A percentile compares a stretch with the other conserved stretches of the same genome.
phyloP scores from a whole-genome alignment of 805 yeast genomes.

The Henningerozyma blattae region DNA sequence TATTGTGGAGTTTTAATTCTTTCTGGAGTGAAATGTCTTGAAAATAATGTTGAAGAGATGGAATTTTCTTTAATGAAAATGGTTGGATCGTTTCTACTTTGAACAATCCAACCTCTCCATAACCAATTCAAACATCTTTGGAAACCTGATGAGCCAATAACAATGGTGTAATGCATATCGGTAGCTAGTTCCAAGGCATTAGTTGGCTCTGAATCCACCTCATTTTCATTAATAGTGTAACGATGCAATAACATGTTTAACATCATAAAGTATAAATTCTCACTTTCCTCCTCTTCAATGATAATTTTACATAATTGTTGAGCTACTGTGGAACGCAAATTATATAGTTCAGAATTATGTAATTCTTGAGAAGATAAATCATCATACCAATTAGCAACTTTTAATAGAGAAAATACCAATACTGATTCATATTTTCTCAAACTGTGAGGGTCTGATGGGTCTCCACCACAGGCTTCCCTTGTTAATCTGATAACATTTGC shows the following conservation, averaged over 20 bases:
- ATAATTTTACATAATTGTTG: conserved; percentile 59
- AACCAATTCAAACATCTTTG: conserved; percentile 82
- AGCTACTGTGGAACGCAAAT: conserved; percentile 54
- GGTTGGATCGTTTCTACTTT: conserved; percentile 55
- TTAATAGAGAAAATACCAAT: conserved; percentile 56
- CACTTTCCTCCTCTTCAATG: conserved; percentile 46
- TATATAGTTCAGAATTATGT: conserved; percentile 53
- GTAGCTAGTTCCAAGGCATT: conserved; percentile 78
- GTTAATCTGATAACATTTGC: conserved; percentile 47
- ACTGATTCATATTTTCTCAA: conserved; percentile 55
- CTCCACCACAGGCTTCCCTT: conserved; percentile 70
- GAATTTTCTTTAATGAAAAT: conserved; percentile 56
- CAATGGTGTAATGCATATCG: conserved; percentile 67
- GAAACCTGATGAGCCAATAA: conserved; percentile 71
- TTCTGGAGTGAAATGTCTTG: conserved; percentile 66
- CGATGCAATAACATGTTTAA: conserved; percentile 69
- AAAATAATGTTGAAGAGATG: conserved; percentile 40
- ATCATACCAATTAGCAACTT: conserved; percentile 72
- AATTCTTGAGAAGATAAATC: conserved; percentile 46
- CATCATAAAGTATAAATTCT: conserved; percentile 39
- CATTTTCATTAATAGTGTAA: conserved; percentile 52
- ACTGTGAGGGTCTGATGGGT: conserved; percentile 41
- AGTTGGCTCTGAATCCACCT: conserved; percentile 48
- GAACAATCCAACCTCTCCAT: conserved; percentile 90
- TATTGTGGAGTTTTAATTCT: conserved; percentile 77